A percentile compares a stretch with the other conserved stretches of the same genome.
phyloP scores from a whole-genome alignment of 805 yeast genomes.

The Saccharomycopsis javanensis region DNA sequence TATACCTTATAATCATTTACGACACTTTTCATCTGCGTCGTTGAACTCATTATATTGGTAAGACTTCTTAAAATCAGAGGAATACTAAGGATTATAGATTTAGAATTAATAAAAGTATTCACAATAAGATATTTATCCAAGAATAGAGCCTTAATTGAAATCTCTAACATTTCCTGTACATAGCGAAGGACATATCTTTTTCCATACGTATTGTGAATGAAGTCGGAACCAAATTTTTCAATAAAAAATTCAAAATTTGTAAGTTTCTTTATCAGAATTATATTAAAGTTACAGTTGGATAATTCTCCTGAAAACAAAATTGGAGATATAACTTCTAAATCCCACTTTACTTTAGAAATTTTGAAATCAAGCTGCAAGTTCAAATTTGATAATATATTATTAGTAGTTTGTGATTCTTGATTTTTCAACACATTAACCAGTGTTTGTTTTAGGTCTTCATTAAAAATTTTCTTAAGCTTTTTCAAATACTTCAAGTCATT shows the following conservation, averaged over 20 bases:
- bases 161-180: neutral
- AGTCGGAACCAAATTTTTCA: neutral
- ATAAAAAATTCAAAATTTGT: neutral
- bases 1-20: constrained; percentile 2
- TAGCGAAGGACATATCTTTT: constrained; percentile 10
- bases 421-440: no score
- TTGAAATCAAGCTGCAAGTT: neutral
- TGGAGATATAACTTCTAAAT: constrained; percentile 16
- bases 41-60: constrained; percentile 8
- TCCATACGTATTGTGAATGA: constrained; percentile 17
- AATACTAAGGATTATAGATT: neutral
- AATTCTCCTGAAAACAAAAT: constrained; percentile 6
- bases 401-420: neutral
- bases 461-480: neutral
- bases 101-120: constrained; percentile 2
- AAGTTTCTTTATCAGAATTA: neutral
- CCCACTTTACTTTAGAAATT: neutral
- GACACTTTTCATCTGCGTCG: constrained; percentile 1
- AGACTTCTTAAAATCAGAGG: constrained; percentile 11
- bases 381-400: neutral
- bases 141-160: neutral
- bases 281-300: neutral
- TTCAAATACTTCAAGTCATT: constrained; percentile 3
- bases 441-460: neutral
- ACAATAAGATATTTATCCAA: neutral